Evolutionary conservation across 495 filamentous ascomycete genomes (phyloP).

Genomic region (Podospora pseudopauciseta): DNA sequence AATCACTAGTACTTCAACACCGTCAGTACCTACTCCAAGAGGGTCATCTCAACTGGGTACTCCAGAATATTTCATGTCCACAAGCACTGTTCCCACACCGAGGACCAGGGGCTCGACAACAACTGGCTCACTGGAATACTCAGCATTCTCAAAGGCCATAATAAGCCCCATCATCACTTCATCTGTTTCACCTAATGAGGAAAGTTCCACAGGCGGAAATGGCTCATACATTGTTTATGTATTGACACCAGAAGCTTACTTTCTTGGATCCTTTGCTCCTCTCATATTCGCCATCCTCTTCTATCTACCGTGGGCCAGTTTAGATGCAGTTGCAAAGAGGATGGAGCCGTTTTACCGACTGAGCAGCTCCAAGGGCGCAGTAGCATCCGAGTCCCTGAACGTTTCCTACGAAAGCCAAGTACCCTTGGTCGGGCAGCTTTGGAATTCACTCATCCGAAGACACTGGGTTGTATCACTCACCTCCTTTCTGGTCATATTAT

Average conservation of each 20-base stretch:
- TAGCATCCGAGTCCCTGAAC: neutral
- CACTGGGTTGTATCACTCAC: neutral
- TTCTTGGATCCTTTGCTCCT: neutral
- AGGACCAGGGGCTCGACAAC: too few relatives aligned
- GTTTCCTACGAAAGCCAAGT: neutral
- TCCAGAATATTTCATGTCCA: too few relatives aligned
- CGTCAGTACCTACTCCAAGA: too few relatives aligned
- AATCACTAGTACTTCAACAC: too few relatives aligned
- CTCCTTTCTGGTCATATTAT: neutral
- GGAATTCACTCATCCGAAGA: neutral
- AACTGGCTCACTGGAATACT: too few relatives aligned
- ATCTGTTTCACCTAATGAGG: too few relatives aligned
- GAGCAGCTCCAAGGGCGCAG: neutral
- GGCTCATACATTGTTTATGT: too few relatives aligned
- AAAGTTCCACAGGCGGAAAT: too few relatives aligned
- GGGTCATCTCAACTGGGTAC: too few relatives aligned
- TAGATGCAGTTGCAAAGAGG: neutral
- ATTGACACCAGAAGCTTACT: neutral
- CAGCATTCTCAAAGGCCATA: too few relatives aligned
- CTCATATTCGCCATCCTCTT: neutral
- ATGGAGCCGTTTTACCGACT: constrained; percentile 1
- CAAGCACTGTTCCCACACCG: too few relatives aligned
- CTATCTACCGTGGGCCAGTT: neutral
- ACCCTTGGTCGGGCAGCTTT: neutral
- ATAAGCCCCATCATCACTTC: too few relatives aligned